Base-by-base conservation (phyloP, 257 asterid species). In the Fraxinus pennsylvanica region DNA sequence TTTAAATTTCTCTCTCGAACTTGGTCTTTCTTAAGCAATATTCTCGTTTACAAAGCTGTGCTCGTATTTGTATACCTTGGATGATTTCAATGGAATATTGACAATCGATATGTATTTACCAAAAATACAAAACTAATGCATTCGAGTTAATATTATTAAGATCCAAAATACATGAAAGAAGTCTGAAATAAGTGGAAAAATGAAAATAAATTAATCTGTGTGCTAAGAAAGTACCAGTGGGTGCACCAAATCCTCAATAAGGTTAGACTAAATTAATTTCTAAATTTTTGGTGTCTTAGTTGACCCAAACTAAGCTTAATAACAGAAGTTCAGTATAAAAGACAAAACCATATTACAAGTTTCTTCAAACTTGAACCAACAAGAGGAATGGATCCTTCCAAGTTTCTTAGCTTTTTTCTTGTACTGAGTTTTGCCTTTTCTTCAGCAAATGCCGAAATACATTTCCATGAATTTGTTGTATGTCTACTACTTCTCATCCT, bases 191-290 rank as follows among this genome's bases (percentile, higher is more conserved):
- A 21, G 15, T 22, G 30, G 15, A 22, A 61, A 61, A 6, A 7
- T 54, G 65, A 17, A 17, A 8, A 6, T 19, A 43, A 43, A 9
- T 43, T 9, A 10, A 12, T 43, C 17, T 52, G 22, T 6, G 1
- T 15, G 61, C 22, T 50, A 50, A 59, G 27, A 80, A 4, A 77
- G 72, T 19, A 81, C 59, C 41, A 88, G 86, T 84, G 80, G 90
- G 79, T 90, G 83, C 86, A 88, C 88, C 90, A 78, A 85, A 85
- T 79, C 90, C 89, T 74, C 61, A 74, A 9, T 68, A 2, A 74
- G 67, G 78, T 75, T 82, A 79, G 85, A 87, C 86, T 79, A 68
- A 74, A 73, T 80, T 85, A 7, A 38, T 38, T 66, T 39, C 68
- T 19, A 7, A 59, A 19, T 6, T 35, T 76, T 83, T 80, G 76